These are phyloP conservation scores for Hemileccinum rubropunctum DNA, from an alignment of 768 basidiomycete genomes.

Conservation along the genomic window DNA sequence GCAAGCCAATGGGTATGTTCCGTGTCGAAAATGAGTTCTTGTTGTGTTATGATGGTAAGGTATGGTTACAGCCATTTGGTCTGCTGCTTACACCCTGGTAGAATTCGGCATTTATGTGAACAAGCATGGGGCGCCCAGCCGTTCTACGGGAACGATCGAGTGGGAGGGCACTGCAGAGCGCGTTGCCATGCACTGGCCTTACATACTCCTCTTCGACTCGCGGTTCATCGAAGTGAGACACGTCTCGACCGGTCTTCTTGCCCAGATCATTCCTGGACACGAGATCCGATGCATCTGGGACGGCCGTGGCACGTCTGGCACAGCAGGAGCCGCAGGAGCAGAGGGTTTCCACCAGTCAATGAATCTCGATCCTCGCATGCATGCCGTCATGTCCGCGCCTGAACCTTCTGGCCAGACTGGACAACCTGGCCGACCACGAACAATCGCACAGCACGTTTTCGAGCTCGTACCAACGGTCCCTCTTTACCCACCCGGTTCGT, in stretches of 20 bases:
- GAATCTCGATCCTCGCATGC: constrained; percentile 78
- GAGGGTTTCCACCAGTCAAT: constrained; percentile 41
- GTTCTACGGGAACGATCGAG: constrained; percentile 70
- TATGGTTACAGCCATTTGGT: background rate
- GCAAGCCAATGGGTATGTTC: constrained; percentile 88
- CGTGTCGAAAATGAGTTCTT: constrained; percentile 86
- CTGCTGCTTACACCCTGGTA: constrained; percentile 27
- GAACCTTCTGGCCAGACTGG: constrained; percentile 38
- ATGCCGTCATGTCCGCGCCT: constrained; percentile 76
- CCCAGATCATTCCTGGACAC: constrained; percentile 77
- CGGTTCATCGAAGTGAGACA: constrained; percentile 91
- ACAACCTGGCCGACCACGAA: constrained; percentile 39
- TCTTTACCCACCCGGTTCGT: constrained; percentile 39
- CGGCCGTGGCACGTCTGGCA: constrained; percentile 51
- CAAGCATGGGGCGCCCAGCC: constrained; percentile 85
- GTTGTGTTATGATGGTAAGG: constrained; percentile 81
- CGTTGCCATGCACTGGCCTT: constrained; percentile 87
- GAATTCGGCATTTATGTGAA: constrained; percentile 93
- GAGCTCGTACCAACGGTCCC: constrained; percentile 57
- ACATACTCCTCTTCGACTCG: constrained; percentile 82
- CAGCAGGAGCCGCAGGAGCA: constrained; percentile 24
- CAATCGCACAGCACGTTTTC: constrained; percentile 70
- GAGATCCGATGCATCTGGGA: constrained; percentile 91
- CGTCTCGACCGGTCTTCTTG: constrained; percentile 73
- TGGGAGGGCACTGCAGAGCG: constrained; percentile 93